Conservation (phyloP, 768 basidiomycete species). For the Suillus subluteus region DNA sequence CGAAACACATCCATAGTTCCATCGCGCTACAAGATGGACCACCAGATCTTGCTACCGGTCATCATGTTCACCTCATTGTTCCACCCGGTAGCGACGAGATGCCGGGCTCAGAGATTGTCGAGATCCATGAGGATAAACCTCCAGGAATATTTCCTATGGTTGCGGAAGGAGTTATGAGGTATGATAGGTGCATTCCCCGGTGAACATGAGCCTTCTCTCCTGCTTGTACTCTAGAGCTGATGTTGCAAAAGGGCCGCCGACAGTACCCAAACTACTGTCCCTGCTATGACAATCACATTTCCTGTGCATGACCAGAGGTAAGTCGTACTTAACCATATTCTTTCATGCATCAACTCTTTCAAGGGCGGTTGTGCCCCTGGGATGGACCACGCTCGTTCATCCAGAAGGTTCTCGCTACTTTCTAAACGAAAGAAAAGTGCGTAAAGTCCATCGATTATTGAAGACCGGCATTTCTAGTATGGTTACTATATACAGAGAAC, state of each 20-base stretch:
- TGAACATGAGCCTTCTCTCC: neutral
- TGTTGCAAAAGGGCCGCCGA: neutral
- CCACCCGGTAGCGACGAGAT: constrained; percentile 8
- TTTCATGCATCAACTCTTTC: neutral
- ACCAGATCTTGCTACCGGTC: neutral
- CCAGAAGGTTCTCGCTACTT: constrained; percentile 62
- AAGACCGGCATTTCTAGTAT: neutral
- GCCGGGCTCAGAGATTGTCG: constrained; percentile 12
- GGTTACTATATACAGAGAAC: neutral
- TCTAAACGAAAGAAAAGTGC: constrained; percentile 47
- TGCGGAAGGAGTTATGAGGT: constrained; percentile 17
- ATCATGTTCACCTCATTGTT: neutral
- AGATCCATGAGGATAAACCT: neutral
- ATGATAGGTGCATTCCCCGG: constrained; percentile 1
- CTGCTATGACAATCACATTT: neutral
- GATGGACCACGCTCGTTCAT: constrained; percentile 40
- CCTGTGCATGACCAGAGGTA: neutral
- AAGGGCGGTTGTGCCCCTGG: constrained; percentile 21
- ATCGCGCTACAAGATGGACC: neutral
- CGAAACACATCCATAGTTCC: neutral
- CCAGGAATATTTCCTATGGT: constrained; percentile 26
- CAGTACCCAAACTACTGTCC: neutral
- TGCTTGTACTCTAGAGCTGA: neutral
- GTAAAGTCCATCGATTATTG: constrained; percentile 11
- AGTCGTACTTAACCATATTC: neutral